Evolutionary conservation across 805 yeast species (phyloP).

Genomic region (Hanseniaspora nectarophila): DNA sequence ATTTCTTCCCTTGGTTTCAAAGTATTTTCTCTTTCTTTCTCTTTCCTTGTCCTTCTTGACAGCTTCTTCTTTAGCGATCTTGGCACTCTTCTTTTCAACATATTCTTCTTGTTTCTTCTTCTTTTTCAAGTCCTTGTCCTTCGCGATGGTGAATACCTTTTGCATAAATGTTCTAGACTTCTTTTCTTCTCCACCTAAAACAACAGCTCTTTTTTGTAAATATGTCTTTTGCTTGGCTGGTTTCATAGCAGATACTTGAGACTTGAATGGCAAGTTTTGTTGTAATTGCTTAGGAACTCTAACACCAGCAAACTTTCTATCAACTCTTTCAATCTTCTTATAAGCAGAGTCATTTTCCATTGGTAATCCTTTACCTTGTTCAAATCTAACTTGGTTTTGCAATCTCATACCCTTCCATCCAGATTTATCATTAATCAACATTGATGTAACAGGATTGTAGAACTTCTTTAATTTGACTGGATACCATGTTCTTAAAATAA

Average conservation of each 20-base stretch:
- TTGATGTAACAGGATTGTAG: slow-evolving; percentile 91
- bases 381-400: slow-evolving; percentile 88
- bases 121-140: slow-evolving; percentile 72
- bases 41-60: slow-evolving; percentile 59
- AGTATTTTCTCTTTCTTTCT: slow-evolving; percentile 78
- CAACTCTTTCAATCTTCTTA: slow-evolving; percentile 66
- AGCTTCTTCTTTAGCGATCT: slow-evolving; percentile 59
- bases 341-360: slow-evolving; percentile 40
- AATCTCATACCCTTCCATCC: slow-evolving; percentile 96
- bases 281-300: slow-evolving; percentile 73
- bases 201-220: slow-evolving; percentile 83
- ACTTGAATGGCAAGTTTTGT: slow-evolving; percentile 73
- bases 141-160: slow-evolving; percentile 71
- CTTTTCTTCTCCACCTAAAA: slow-evolving; percentile 83
- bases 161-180: slow-evolving; percentile 81
- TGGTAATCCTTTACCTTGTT: slow-evolving; percentile 52
- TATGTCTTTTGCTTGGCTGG: slow-evolving; percentile 78
- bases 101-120: slow-evolving; percentile 59
- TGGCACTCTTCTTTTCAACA: slow-evolving; percentile 57
- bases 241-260: slow-evolving; percentile 79
- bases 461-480: slow-evolving; percentile 83
- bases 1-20: slow-evolving; percentile 53
- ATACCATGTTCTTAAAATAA: slow-evolving; percentile 90
- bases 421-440: slow-evolving; percentile 59
- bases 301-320: slow-evolving; percentile 76